Conservation (phyloP, 108 stramenopile genomes). For the Cyclostephanos invisitatus region DNA sequence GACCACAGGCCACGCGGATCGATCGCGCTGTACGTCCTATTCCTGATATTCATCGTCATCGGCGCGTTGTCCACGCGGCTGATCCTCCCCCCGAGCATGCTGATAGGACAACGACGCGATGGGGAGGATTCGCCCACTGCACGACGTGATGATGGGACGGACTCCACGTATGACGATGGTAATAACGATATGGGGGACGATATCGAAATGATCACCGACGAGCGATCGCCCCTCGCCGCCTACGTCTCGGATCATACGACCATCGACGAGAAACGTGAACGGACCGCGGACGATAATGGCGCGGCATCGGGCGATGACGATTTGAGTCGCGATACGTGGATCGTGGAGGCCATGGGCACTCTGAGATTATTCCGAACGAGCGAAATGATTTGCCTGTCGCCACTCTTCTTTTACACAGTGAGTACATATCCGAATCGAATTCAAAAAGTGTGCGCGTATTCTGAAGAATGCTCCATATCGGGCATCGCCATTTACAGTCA, state of each 20-base stretch:
- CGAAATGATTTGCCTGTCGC: slow-evolving; percentile 33
- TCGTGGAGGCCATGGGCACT: slow-evolving; percentile 36
- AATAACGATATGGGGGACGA: slow-evolving; percentile 9
- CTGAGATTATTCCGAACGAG: slow-evolving; percentile 35
- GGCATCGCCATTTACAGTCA: too few relatives aligned
- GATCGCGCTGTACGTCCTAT: slow-evolving; percentile 43
- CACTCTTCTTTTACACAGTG: slow-evolving; percentile 57
- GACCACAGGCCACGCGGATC: slow-evolving; percentile 20
- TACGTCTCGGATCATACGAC: neutral
- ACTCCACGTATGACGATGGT: neutral
- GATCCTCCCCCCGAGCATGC: slow-evolving; percentile 37
- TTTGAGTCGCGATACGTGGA: slow-evolving; percentile 47
- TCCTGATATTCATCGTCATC: slow-evolving; percentile 46
- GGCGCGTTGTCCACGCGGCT: slow-evolving; percentile 52
- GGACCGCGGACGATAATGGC: too few relatives aligned
- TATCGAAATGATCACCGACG: slow-evolving; percentile 24
- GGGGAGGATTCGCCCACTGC: too few relatives aligned
- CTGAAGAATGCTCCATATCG: neutral
- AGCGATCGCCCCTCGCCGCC: slow-evolving; percentile 21
- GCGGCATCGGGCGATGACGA: slow-evolving; percentile 12
- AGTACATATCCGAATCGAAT: too few relatives aligned
- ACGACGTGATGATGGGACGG: neutral
- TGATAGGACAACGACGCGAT: neutral
- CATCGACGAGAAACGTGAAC: too few relatives aligned
- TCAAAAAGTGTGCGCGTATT: neutral